These are phyloP conservation scores for Nadsonia starkeyi-henricii DNA, from an alignment of 1,139 yeast genomes.

Conservation along the genomic window DNA sequence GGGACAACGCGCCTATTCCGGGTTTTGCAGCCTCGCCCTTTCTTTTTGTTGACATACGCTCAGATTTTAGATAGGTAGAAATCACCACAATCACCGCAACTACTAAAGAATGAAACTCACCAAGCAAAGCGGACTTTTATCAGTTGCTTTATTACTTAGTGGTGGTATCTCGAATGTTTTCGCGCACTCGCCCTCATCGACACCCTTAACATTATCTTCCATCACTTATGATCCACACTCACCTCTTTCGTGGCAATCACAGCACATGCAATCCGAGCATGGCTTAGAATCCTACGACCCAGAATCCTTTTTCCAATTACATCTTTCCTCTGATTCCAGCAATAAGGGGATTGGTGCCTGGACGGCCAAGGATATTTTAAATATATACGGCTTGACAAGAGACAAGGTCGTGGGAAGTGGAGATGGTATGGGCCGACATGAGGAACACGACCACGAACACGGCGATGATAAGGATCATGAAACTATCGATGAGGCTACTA, in stretches of 20 bases:
- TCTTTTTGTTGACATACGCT: no score
- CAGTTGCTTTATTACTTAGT: no score
- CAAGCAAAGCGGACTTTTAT: no score
- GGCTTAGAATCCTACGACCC: slow-evolving; percentile 61
- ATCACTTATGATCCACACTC: not conserved
- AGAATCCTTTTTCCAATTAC: slow-evolving; percentile 65
- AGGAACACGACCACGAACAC: slow-evolving; percentile 12
- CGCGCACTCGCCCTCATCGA: no score
- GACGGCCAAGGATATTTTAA: slow-evolving; percentile 47
- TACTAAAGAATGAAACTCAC: no score
- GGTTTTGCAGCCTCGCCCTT: no score
- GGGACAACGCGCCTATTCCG: no score
- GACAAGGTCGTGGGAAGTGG: slow-evolving; percentile 74
- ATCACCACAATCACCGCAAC: no score
- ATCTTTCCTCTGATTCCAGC: slow-evolving; percentile 44
- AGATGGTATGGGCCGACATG: slow-evolving; percentile 76
- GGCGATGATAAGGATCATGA: slow-evolving; percentile 29
- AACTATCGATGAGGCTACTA: slow-evolving; percentile 38
- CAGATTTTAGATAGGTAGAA: no score
- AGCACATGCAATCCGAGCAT: slow-evolving; percentile 87
- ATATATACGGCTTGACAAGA: slow-evolving; percentile 66
- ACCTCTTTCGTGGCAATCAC: slow-evolving; percentile 22
- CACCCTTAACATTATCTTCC: not conserved
- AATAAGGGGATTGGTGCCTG: slow-evolving; percentile 15
- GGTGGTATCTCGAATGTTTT: no score